phyloP scores from a whole-genome alignment of 192 early-diverging fungal genomes.

The Thamnidium elegans region DNA sequence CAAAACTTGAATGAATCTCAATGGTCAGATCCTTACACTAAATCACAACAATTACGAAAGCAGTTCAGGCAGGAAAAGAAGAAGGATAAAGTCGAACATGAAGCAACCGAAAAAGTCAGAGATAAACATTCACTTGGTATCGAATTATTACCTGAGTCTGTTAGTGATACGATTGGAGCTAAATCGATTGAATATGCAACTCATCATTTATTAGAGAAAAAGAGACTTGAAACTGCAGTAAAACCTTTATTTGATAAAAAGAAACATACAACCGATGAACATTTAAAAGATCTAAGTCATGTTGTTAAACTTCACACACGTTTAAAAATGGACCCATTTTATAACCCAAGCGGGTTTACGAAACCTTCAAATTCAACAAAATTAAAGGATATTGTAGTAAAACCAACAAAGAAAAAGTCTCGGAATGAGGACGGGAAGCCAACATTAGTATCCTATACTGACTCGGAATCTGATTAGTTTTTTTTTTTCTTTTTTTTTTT shows the following conservation, averaged over 20 bases:
- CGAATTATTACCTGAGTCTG: constrained; percentile 51
- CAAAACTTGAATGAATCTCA: constrained; percentile 64
- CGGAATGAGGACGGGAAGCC: neutral
- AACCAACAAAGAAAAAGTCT: neutral
- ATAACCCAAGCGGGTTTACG: neutral
- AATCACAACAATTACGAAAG: constrained; percentile 67
- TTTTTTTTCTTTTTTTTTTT: too few relatives aligned
- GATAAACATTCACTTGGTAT: constrained; percentile 60
- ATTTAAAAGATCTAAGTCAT: constrained; percentile 12
- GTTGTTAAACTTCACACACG: constrained; percentile 31
- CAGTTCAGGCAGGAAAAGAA: constrained; percentile 72
- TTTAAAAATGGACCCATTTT: constrained; percentile 45
- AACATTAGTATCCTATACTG: constrained; percentile 2
- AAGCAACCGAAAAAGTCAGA: constrained; percentile 48
- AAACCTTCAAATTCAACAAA: constrained; percentile 9
- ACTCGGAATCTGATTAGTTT: constrained; percentile 10
- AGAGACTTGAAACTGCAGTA: neutral
- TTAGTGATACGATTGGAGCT: constrained; percentile 51
- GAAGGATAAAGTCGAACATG: constrained; percentile 39
- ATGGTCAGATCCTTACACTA: constrained; percentile 79
- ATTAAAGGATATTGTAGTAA: constrained; percentile 3
- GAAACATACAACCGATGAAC: neutral
- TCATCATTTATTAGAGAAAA: constrained; percentile 1
- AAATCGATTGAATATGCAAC: constrained; percentile 45
- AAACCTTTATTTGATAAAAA: constrained; percentile 1